These are phyloP conservation scores for Nitzschia sp. DNA, from an alignment of 108 stramenopile species.

Conservation along the genomic window DNA sequence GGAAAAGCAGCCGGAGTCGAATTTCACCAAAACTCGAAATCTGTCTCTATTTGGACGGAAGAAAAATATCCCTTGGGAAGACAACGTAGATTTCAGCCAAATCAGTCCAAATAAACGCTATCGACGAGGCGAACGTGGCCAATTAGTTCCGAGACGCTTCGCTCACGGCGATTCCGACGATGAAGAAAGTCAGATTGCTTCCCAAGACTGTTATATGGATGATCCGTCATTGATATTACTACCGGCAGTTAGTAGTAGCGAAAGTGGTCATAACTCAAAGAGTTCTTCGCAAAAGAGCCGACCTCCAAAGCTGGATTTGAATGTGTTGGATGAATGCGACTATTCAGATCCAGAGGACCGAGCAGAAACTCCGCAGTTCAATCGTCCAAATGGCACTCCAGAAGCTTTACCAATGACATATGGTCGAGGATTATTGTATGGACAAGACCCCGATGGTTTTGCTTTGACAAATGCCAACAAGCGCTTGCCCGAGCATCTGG, in stretches of 20 bases:
- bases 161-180: background rate
- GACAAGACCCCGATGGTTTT: slow-evolving; percentile 21
- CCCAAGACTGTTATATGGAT: background rate
- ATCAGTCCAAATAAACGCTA: slow-evolving; percentile 7
- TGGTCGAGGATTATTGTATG: slow-evolving; percentile 8
- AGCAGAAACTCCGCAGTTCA: slow-evolving; percentile 3
- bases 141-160: slow-evolving; percentile 4
- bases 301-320: slow-evolving; percentile 16
- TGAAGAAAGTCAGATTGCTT: background rate
- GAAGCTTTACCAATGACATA: background rate
- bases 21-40: too few species aligned
- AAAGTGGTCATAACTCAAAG: background rate
- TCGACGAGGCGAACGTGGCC: slow-evolving; percentile 10
- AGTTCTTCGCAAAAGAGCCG: background rate
- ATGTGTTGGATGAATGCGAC: slow-evolving; percentile 3
- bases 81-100: background rate
- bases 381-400: background rate
- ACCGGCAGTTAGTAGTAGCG: background rate
- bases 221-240: background rate
- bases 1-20: too few species aligned
- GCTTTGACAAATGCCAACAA: background rate
- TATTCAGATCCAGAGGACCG: background rate
- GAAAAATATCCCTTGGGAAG: background rate
- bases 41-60: background rate
- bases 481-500: background rate